Evolutionary conservation across 2,329 filamentous ascomycete genomes (phyloP).

Genomic region (Fusarium tupiense): DNA sequence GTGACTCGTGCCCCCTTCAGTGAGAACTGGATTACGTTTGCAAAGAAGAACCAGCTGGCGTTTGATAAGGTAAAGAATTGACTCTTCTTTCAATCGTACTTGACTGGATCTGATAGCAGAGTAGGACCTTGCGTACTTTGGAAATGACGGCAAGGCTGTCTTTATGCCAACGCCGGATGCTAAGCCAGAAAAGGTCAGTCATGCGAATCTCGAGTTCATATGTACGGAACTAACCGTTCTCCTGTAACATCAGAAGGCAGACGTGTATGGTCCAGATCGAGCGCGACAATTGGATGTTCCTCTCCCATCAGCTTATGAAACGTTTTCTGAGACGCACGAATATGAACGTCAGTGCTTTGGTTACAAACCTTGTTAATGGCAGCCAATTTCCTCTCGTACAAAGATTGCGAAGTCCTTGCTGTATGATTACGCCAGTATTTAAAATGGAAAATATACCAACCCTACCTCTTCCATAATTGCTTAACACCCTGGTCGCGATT

Average conservation of each 20-base stretch:
- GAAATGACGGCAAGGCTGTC: background rate
- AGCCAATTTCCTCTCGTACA: rapidly evolving
- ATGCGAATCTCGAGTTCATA: background rate
- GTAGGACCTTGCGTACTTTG: background rate
- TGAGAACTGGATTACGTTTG: background rate
- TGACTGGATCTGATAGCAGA: rapidly evolving
- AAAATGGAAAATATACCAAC: too few species aligned
- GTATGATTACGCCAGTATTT: rapidly evolving
- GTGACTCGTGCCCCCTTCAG: background rate
- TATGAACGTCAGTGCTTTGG: background rate
- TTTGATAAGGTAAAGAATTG: background rate
- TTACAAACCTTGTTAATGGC: too few species aligned
- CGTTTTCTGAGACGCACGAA: background rate
- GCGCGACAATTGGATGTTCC: background rate
- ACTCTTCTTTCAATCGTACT: rapidly evolving
- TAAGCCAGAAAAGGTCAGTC: background rate
- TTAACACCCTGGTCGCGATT: rapidly evolving
- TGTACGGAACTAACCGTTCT: rapidly evolving
- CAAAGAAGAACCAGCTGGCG: background rate
- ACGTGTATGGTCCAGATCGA: background rate
- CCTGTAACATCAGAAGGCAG: background rate
- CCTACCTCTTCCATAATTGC: background rate
- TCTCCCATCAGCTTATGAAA: background rate
- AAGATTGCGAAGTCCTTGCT: rapidly evolving
- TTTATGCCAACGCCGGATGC: background rate